Conservation (phyloP, 257 asterid genomes). For the Plantago ovata region DNA sequence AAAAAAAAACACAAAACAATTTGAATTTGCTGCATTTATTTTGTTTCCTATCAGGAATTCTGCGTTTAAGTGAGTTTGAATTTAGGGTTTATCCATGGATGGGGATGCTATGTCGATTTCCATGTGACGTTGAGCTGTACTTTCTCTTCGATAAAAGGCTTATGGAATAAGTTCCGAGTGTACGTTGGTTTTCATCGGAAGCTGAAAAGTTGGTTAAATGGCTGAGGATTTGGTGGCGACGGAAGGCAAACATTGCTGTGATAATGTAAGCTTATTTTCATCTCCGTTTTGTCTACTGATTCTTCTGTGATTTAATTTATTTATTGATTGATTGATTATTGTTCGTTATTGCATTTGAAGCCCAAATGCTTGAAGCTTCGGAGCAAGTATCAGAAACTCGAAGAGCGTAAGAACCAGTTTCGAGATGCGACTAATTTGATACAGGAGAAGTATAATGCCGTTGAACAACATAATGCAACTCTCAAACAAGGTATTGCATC, state of each 20-base stretch:
- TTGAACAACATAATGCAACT: conserved; percentile 40
- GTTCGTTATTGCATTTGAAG: conserved; percentile 44
- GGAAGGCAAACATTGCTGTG: conserved; percentile 57
- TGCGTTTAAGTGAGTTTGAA: too few relatives aligned
- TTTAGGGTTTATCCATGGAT: too few relatives aligned
- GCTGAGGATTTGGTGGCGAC: conserved; percentile 45
- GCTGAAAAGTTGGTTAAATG: conserved; percentile 24
- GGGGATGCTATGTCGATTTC: too few relatives aligned
- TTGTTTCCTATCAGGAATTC: too few relatives aligned
- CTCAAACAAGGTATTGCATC: conserved; percentile 52
- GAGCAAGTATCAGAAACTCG: conserved; percentile 39
- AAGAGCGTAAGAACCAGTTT: conserved; percentile 37
- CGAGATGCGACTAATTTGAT: conserved; percentile 30
- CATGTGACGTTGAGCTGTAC: too few relatives aligned
- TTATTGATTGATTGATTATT: background rate
- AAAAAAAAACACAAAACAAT: too few relatives aligned
- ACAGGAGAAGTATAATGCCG: conserved; percentile 25
- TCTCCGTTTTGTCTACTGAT: background rate
- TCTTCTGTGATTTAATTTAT: background rate
- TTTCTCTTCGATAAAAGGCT: too few relatives aligned
- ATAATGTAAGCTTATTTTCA: conserved; percentile 32
- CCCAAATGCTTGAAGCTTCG: conserved; percentile 44
- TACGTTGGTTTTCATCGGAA: too few relatives aligned
- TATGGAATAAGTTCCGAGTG: too few relatives aligned
- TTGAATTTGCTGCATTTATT: too few relatives aligned